Evolutionary conservation across 129 eudicot genomes (phyloP).

Genomic region (Silybum marianum): DNA sequence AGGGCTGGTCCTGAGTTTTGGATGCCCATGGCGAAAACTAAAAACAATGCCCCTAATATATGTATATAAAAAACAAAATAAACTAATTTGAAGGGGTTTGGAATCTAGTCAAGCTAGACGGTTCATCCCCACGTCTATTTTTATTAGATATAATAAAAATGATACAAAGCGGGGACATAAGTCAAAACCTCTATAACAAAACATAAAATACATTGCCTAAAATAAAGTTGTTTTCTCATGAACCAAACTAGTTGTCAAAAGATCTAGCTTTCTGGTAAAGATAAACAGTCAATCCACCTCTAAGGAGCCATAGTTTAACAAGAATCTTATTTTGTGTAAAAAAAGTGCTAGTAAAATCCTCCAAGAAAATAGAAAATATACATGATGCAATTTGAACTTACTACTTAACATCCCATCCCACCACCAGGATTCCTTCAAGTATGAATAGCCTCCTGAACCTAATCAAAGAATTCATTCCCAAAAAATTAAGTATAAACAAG

Average conservation of each 20-base stretch:
- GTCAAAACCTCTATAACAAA: too few relatives aligned
- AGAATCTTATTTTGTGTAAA: not conserved
- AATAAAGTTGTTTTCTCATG: too few relatives aligned
- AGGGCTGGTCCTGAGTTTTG: too few relatives aligned
- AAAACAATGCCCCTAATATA: too few relatives aligned
- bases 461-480: constrained; percentile 4
- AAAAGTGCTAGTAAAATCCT: not conserved
- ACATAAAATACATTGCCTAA: too few relatives aligned
- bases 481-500: not conserved
- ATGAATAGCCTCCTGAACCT: constrained; percentile 87
- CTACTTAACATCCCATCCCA: constrained; percentile 95
- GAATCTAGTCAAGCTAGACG: too few relatives aligned
- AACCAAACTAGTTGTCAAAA: too few relatives aligned
- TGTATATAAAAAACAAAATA: too few relatives aligned
- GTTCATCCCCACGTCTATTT: too few relatives aligned
- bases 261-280: not conserved
- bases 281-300: not conserved
- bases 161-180: too few relatives aligned
- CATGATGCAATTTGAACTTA: constrained; percentile 38
- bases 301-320: not conserved
- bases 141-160: too few relatives aligned
- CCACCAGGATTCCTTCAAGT: constrained; percentile 88
- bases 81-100: not conserved
- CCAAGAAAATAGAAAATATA: not conserved
- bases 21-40: too few relatives aligned